Evolutionary conservation across 805 yeast species (phyloP).

Genomic region (Metschnikowia drakensbergensis): DNA sequence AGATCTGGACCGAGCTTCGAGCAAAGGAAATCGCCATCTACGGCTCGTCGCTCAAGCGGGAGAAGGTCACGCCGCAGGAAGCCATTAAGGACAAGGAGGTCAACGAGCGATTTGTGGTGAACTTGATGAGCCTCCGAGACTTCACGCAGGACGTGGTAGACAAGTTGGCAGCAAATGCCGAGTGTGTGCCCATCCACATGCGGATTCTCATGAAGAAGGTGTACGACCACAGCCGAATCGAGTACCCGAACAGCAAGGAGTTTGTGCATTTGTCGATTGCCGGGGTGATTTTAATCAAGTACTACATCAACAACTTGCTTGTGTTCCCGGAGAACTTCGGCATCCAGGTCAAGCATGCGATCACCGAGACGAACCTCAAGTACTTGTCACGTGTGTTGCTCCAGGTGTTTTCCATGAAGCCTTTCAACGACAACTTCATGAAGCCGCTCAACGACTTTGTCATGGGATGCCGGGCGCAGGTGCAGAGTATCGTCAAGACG

Average conservation of each 20-base stretch:
- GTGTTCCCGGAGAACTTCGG: conserved; percentile 57
- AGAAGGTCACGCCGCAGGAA: conserved; percentile 46
- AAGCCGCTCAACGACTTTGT: conserved; percentile 80
- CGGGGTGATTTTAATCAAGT: conserved; percentile 59
- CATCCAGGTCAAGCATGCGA: conserved; percentile 32
- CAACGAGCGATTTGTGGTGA: conserved; percentile 62
- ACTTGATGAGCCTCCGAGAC: conserved; percentile 73
- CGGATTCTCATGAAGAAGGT: conserved; percentile 33
- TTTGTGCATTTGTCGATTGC: conserved; percentile 60
- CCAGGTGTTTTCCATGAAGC: conserved; percentile 65
- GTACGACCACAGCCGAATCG: conserved; percentile 37
- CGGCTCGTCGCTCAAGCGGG: conserved; percentile 34
- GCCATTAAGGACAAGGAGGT: conserved; percentile 84
- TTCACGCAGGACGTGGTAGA: conserved; percentile 58
- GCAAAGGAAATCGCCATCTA: conserved; percentile 33
- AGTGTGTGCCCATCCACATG: conserved; percentile 36
- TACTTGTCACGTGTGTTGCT: conserved; percentile 56
- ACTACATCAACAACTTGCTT: conserved; percentile 46
- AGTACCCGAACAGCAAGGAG: conserved; percentile 57
- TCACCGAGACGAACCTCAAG: conserved; percentile 46
- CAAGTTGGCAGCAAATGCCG: conserved; percentile 42
- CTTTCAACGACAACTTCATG: conserved; percentile 67
- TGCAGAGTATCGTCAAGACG: conserved; percentile 42
- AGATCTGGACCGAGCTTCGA: conserved; percentile 44
- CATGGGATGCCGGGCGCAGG: conserved; percentile 44